These are phyloP conservation scores for Cordia subcordata DNA, from an alignment of 257 asterid genomes.

Conservation along the genomic window DNA sequence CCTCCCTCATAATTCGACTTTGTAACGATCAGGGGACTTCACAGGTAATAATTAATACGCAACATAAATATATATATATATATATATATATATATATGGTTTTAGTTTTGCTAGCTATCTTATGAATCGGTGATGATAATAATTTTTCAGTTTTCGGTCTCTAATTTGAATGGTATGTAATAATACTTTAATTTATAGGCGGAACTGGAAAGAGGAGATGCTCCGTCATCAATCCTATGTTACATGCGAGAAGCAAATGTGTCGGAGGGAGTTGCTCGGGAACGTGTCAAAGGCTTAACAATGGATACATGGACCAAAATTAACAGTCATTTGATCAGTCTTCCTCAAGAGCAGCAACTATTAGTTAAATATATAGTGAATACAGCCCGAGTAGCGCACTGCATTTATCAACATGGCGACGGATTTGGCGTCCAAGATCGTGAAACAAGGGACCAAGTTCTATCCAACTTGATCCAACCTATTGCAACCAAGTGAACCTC, in stretches of 20 bases:
- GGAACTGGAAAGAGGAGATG: conserved; percentile 59
- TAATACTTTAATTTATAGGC: too few relatives aligned
- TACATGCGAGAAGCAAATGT: conserved; percentile 50
- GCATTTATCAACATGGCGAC: conserved; percentile 47
- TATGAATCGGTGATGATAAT: too few relatives aligned
- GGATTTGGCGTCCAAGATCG: conserved; percentile 51
- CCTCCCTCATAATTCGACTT: conserved; percentile 47
- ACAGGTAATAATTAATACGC: conserved; percentile 27
- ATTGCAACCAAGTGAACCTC: conserved; percentile 6
- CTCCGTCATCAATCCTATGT: conserved; percentile 54
- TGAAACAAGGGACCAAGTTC: conserved; percentile 33
- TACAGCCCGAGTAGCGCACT: conserved; percentile 34
- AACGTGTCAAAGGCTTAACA: conserved; percentile 23
- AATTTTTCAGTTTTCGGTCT: too few relatives aligned
- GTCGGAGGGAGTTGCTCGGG: conserved; percentile 10
- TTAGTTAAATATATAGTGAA: conserved; percentile 29
- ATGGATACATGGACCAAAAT: conserved; percentile 36
- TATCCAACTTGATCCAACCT: conserved; percentile 39
- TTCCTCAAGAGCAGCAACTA: neutral
- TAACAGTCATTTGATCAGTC: conserved; percentile 14
- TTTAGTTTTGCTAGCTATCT: neutral
- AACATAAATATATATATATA: too few relatives aligned
- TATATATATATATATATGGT: too few relatives aligned
- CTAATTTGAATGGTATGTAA: too few relatives aligned
- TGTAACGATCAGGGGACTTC: conserved; percentile 63